Percentiles rank a stretch among this genome's conserved stretches.
phyloP scores from a whole-genome alignment of 768 basidiomycete genomes.

The Tylopilus plumbeoviolaceoides region DNA sequence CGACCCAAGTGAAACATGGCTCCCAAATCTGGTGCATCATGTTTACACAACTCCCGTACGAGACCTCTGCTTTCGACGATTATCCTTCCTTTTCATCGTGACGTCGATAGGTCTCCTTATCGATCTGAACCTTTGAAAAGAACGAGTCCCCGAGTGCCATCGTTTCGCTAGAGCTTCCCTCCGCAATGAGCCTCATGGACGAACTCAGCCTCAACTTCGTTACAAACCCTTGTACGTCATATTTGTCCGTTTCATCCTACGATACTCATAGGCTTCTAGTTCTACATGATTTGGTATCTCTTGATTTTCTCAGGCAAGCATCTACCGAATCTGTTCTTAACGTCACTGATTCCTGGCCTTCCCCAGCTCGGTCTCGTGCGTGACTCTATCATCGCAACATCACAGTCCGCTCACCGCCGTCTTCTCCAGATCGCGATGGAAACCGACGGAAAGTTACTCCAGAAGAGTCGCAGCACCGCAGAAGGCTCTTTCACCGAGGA shows the following conservation, averaged over 20 bases:
- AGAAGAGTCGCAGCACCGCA: slow-evolving; percentile 66
- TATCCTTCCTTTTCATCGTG: slow-evolving; percentile 67
- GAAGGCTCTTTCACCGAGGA: slow-evolving; percentile 75
- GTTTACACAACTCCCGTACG: slow-evolving; percentile 59
- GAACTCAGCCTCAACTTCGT: slow-evolving; percentile 71
- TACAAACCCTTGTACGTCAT: slow-evolving; percentile 54
- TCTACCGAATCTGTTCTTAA: no score
- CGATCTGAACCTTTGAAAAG: slow-evolving; percentile 53
- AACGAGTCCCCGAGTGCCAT: slow-evolving; percentile 57
- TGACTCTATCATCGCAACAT: slow-evolving; percentile 13
- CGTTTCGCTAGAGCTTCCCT: slow-evolving; percentile 63
- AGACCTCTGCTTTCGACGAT: slow-evolving; percentile 59
- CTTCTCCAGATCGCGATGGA: slow-evolving; percentile 57
- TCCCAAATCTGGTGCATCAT: slow-evolving; percentile 65
- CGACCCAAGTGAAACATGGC: slow-evolving; percentile 65
- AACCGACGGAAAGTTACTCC: slow-evolving; percentile 62
- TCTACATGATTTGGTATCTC: slow-evolving; percentile 75
- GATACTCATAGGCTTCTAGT: slow-evolving; percentile 40
- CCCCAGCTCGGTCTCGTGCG: slow-evolving; percentile 66
- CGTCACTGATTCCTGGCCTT: no score
- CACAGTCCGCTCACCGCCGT: slow-evolving; percentile 22
- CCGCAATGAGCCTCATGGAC: slow-evolving; percentile 68
- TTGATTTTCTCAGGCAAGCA: slow-evolving; percentile 70
- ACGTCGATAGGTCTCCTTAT: slow-evolving; percentile 70
- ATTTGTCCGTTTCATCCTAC: neutral